Evolutionary conservation across 1,139 yeast species (phyloP).

Genomic region (Protomyces pachydermus): DNA sequence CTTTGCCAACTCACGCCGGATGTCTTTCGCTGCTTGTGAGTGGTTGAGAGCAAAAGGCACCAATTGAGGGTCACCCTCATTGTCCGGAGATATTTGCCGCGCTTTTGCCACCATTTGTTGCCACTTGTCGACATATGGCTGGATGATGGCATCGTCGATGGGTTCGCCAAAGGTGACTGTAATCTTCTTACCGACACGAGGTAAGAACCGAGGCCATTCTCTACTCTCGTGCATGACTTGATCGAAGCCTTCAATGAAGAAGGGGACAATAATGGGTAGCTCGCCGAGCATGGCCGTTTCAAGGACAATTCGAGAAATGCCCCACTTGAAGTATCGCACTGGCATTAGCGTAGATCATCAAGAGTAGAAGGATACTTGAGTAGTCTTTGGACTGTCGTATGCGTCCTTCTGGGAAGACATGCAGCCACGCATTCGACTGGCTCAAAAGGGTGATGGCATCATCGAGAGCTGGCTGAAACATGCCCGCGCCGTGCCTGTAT

Average conservation of each 20-base stretch:
- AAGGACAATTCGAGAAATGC: conserved; percentile 72
- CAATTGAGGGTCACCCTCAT: conserved; percentile 26
- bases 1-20: conserved; percentile 68
- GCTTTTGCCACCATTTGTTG: conserved; percentile 55
- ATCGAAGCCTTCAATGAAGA: conserved; percentile 81
- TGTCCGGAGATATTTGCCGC: conserved; percentile 44
- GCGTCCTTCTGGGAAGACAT: conserved; percentile 91
- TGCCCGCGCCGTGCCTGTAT: conserved; percentile 83
- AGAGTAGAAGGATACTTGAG: not conserved
- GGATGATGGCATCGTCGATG: conserved; percentile 55
- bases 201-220: conserved; percentile 53
- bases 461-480: conserved; percentile 85
- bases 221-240: conserved; percentile 71
- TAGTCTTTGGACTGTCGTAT: conserved; percentile 75
- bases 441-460: conserved; percentile 82
- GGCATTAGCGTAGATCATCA: conserved; percentile 39
- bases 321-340: conserved; percentile 96
- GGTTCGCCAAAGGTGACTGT: conserved; percentile 70
- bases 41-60: conserved; percentile 51
- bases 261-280: conserved; percentile 68
- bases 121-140: conserved; percentile 26
- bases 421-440: conserved; percentile 62
- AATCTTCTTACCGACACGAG: conserved; percentile 64
- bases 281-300: conserved; percentile 54
- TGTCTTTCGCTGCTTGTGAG: conserved; percentile 57